Conservation (phyloP, 2,329 filamentous ascomycete genomes). For the Xylariales sp. region DNA sequence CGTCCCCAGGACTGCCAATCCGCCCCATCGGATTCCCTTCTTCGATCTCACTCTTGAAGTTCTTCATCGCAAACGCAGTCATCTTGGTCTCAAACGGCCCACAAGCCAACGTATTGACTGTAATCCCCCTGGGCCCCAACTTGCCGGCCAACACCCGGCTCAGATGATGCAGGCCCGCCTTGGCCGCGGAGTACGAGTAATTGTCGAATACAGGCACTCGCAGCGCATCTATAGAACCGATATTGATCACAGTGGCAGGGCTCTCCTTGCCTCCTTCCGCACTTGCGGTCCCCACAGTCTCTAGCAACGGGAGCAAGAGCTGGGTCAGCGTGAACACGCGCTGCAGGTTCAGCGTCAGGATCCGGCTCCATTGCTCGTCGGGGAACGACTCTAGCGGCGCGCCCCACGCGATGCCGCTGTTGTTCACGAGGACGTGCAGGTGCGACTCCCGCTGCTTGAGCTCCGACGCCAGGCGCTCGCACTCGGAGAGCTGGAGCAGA, state of each 20-base stretch:
- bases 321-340: slow-evolving; percentile 65
- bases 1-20: slow-evolving; percentile 64
- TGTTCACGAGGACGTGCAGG: slow-evolving; percentile 62
- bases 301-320: slow-evolving; percentile 53
- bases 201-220: slow-evolving; percentile 55
- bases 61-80: slow-evolving; percentile 58
- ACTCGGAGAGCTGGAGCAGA: slow-evolving; percentile 55
- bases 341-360: slow-evolving; percentile 62
- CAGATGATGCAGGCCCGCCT: slow-evolving; percentile 63
- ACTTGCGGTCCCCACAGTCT: slow-evolving; percentile 35
- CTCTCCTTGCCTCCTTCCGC: slow-evolving; percentile 25
- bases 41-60: slow-evolving; percentile 49
- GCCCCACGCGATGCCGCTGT: slow-evolving; percentile 62
- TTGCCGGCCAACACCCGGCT: slow-evolving; percentile 54
- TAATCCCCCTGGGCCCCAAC: slow-evolving; percentile 55
- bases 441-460: slow-evolving; percentile 43
- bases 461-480: slow-evolving; percentile 47
- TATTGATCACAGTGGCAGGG: slow-evolving; percentile 59
- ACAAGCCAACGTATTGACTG: slow-evolving; percentile 65
- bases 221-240: slow-evolving; percentile 60
- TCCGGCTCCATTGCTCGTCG: slow-evolving; percentile 51
- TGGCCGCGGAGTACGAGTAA: slow-evolving; percentile 56
- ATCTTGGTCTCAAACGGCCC: slow-evolving; percentile 67
- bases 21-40: slow-evolving; percentile 58
- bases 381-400: slow-evolving; percentile 56